phyloP scores from a whole-genome alignment of 75 land plant species.

The Larix kaempferi region DNA sequence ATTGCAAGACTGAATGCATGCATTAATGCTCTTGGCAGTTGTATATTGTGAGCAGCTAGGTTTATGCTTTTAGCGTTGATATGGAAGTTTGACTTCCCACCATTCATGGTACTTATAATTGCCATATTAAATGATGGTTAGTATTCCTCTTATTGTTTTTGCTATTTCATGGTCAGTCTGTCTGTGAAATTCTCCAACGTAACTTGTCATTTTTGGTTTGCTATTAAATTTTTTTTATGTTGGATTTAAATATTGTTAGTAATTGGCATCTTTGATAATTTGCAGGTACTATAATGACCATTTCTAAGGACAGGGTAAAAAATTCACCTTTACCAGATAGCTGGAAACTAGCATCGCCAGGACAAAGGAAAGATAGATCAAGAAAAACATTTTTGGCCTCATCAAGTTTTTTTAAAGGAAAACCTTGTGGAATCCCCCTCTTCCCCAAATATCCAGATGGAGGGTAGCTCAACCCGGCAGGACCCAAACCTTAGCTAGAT shows the following conservation, averaged over 20 bases:
- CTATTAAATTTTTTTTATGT: too few relatives aligned
- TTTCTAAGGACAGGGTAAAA: conserved; percentile 93
- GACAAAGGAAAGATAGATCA: too few relatives aligned
- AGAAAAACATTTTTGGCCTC: too few relatives aligned
- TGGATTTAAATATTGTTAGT: too few relatives aligned
- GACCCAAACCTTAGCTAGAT: too few relatives aligned
- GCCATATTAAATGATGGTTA: conserved; percentile 96
- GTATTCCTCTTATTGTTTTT: conserved; percentile 10
- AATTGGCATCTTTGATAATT: background rate
- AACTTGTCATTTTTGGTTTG: too few relatives aligned
- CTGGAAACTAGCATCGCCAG: conserved; percentile 87
- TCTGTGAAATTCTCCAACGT: too few relatives aligned
- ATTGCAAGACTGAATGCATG: background rate
- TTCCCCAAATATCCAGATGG: too few relatives aligned
- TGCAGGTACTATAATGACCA: conserved; percentile 96
- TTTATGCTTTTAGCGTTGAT: conserved; percentile 82
- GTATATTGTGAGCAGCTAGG: conserved; percentile 62
- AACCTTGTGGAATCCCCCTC: too few relatives aligned
- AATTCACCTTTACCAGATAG: conserved; percentile 94
- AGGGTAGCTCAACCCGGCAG: too few relatives aligned
- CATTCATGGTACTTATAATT: conserved; percentile 96
- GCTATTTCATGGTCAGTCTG: background rate
- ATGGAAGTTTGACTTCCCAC: conserved; percentile 93
- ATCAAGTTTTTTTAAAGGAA: too few relatives aligned
- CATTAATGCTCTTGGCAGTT: background rate